Base-by-base conservation (phyloP, 2,329 filamentous ascomycete genomes). In the Pseudogymnoascus sp. region DNA sequence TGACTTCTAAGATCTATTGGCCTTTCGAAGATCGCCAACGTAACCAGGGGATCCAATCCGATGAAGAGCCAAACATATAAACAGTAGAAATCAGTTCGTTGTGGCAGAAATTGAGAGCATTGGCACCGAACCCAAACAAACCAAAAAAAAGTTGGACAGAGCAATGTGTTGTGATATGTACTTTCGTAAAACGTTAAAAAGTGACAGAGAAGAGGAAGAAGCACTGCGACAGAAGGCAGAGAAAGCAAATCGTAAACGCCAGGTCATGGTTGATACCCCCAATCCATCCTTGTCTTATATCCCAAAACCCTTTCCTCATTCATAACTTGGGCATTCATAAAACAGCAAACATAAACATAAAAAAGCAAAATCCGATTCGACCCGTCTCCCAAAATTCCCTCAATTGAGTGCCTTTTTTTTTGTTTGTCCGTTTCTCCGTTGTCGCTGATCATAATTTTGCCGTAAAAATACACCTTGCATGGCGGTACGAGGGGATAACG, bases 141-240 rank as follows among this genome's bases (percentile, higher is more conserved):
- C 14, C n/a, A 22, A 16, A 19, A 33, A 33, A 55, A 14, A 30
- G n/a, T 33, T 55, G 49, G 25, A 33, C 49, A 33, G 28, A 16
- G 28, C 30, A 55, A 55, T 55, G 28, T 55, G 49, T 55, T 55
- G 39, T 42, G 45, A 55, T 55, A 55, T 55, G 25, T 55, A 55
- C 49, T 55, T 55, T 55, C 49, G 49, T 55, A 33, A 55, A 55
- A 55, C 49, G 49, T 55, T 55, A 19, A 55, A 55, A 55, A 33
- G 30, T 55, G 49, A 55, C 49, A 55, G 28, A 55, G 28, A 55
- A 55, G 49, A 33, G 11, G 49, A 55, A 33, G 49, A 55, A 55
- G 28, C 28, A 55, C 49, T 55, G 49, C 49, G 16, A 33, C 28
- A 55, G 5, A 55, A 35, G 28, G 45, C 45, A 52, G 45, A 35